Percentiles rank a stretch among this genome's conserved stretches.
These are phyloP conservation scores for Pistacia vera DNA, from an alignment of 345 rosid genomes.

Conservation along the genomic window DNA sequence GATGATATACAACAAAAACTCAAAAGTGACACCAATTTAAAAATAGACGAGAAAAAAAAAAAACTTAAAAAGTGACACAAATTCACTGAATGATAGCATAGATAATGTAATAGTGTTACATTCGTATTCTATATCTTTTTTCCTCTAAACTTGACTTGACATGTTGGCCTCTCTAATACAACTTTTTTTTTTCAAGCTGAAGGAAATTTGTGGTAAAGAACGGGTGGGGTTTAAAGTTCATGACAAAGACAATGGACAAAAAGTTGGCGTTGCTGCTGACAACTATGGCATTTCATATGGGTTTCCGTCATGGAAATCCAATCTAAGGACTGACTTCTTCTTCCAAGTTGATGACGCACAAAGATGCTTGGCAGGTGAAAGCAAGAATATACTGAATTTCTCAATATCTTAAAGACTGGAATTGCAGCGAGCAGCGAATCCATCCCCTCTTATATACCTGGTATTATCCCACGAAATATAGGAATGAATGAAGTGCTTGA, in stretches of 20 bases:
- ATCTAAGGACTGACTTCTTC: slow-evolving; percentile 15
- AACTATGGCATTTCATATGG: slow-evolving; percentile 21
- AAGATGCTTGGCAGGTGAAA: slow-evolving; percentile 23
- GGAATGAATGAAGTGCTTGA: slow-evolving; percentile 27
- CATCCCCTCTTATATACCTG: slow-evolving; percentile 29
- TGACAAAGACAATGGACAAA: slow-evolving; percentile 17
- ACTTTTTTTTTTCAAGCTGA: slow-evolving; percentile 23
- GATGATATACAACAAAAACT: too few species aligned
- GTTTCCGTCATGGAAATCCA: slow-evolving; percentile 22
- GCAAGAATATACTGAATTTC: slow-evolving; percentile 23
- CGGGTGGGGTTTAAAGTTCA: slow-evolving; percentile 32
- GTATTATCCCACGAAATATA: slow-evolving; percentile 22
- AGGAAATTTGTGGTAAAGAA: slow-evolving; percentile 41
- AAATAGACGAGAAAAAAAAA: too few species aligned
- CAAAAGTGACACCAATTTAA: too few species aligned
- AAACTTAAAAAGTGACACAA: too few species aligned
- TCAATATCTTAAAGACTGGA: slow-evolving; percentile 14
- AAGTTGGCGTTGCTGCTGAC: slow-evolving; percentile 18
- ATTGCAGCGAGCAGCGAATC: slow-evolving; percentile 26
- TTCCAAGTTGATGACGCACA: slow-evolving; percentile 19
- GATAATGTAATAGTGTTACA: too few species aligned
- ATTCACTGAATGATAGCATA: too few species aligned
- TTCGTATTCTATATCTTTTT: too few species aligned
- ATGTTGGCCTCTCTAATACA: too few species aligned
- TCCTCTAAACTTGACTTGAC: too few species aligned